Evolutionary conservation across 2,329 filamentous ascomycete genomes (phyloP), one percentile per base, ranked within the genome.

Genomic region (Emmonsiellopsis sp.): DNA sequence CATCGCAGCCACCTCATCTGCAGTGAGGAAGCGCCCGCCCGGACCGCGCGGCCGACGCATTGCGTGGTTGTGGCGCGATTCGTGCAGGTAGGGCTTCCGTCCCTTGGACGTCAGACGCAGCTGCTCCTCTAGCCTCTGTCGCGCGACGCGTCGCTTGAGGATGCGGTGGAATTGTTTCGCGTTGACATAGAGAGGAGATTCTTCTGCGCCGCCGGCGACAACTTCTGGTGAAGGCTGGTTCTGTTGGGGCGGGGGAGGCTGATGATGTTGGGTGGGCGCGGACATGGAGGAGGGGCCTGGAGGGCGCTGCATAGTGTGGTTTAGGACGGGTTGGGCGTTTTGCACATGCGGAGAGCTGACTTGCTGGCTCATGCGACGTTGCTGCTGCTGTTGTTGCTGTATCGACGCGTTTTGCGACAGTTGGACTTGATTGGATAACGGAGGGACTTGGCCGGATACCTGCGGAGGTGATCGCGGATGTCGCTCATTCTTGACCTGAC

Each of bases 81-180:
- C 93, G 72, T 98, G 93, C 34, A 98, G 79, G 65, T 98, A 98
- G 3, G 93, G 93, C 73, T 96, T 97, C 37, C 93, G 84, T 31
- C 92, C 92, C 73, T 98, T 98, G 8, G 87, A 94, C 0, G 93
- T 97, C 54, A 97, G 75, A 42, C 93, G 83, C 43, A 98, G 74
- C 52, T 91, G 88, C 69, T 98, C 93, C 69, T 98, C 93, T 13
- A 98, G 77, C 68, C 88, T 89, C 70, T 97, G 93, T 36, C 93
- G 82, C 6, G 93, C 93, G 58, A 97, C 89, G 55, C 93, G 83
- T 54, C 93, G 82, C 77, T 98, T 97, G 52, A 98, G 73, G 48
- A 98, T 98, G 31, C 93, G 87, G 68, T 98, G 93, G 62, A 98
- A 98, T 65, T 98, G 93, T 70, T 98, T 98, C 5, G 93, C 93